These are phyloP conservation scores for Gleditsia sinensis DNA, from an alignment of 306 rosid genomes.

Conservation along the genomic window DNA sequence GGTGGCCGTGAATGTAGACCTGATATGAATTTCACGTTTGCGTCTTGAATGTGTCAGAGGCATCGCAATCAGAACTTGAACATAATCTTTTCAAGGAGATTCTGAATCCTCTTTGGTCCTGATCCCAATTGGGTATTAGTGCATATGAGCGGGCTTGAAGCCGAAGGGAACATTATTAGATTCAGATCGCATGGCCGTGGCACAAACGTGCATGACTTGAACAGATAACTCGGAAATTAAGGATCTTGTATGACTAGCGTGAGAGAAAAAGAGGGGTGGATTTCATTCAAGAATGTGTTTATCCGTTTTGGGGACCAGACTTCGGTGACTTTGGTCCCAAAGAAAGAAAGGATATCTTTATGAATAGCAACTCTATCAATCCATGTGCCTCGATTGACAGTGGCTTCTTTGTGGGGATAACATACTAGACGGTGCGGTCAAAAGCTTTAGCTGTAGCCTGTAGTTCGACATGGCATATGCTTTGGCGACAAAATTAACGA, in stretches of 20 bases:
- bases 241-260: constrained; percentile 37
- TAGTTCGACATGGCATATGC: too few species aligned
- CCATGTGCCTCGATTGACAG: background rate
- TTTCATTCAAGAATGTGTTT: background rate
- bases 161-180: constrained; percentile 42
- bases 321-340: too few species aligned
- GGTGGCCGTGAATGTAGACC: constrained; percentile 33
- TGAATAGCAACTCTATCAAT: constrained; percentile 26
- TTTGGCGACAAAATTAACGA: too few species aligned
- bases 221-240: constrained; percentile 22
- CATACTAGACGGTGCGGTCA: background rate
- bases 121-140: constrained; percentile 36
- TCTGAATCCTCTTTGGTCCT: constrained; percentile 2
- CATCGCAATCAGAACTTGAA: constrained; percentile 34
- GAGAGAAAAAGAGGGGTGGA: background rate
- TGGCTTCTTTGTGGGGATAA: constrained; percentile 7
- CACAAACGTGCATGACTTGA: constrained; percentile 52
- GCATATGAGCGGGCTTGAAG: constrained; percentile 35
- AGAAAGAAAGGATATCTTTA: constrained; percentile 18
- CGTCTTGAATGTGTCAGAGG: constrained; percentile 12
- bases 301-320: constrained; percentile 36
- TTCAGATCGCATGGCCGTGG: constrained; percentile 32
- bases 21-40: too few species aligned
- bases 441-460: background rate
- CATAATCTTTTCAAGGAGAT: constrained; percentile 8